These are phyloP conservation scores for Heliocybe sulcata DNA, from an alignment of 1,284 basidiomycete species.

Conservation along the genomic window DNA sequence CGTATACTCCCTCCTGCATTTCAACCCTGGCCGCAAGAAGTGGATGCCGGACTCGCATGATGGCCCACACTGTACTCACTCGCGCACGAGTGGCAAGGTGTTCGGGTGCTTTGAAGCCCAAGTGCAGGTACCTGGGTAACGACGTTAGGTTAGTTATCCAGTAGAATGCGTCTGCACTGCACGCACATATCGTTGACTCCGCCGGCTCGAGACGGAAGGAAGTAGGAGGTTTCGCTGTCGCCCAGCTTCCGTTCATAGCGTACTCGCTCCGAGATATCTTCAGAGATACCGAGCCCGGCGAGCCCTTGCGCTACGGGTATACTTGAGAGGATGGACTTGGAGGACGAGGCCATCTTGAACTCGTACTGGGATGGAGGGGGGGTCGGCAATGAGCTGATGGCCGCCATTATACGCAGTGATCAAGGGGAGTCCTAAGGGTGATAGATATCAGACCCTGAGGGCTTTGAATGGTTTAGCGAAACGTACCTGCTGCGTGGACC, in stretches of 20 bases:
- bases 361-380: constrained; percentile 12
- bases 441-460: background rate
- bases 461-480: background rate
- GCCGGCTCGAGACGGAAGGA: constrained; percentile 59
- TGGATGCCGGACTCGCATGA: constrained; percentile 59
- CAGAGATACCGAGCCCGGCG: background rate
- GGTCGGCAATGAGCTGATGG: constrained; percentile 10
- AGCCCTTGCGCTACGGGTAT: background rate
- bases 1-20: constrained; percentile 44
- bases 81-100: constrained; percentile 35
- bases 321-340: background rate
- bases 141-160: constrained; percentile 3
- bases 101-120: constrained; percentile 49
- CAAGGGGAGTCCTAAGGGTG: too few relatives aligned
- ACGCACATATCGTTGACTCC: constrained; percentile 81
- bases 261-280: background rate
- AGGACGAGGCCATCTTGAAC: background rate
- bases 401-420: background rate
- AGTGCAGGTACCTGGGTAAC: constrained; percentile 55
- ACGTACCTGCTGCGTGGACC: background rate
- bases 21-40: constrained; percentile 53
- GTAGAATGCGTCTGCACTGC: background rate
- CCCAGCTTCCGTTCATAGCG: constrained; percentile 43
- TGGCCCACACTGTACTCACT: constrained; percentile 59
- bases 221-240: constrained; percentile 66